Conservation (phyloP, 2,329 filamentous ascomycete genomes). For the Alternaria rosae region DNA sequence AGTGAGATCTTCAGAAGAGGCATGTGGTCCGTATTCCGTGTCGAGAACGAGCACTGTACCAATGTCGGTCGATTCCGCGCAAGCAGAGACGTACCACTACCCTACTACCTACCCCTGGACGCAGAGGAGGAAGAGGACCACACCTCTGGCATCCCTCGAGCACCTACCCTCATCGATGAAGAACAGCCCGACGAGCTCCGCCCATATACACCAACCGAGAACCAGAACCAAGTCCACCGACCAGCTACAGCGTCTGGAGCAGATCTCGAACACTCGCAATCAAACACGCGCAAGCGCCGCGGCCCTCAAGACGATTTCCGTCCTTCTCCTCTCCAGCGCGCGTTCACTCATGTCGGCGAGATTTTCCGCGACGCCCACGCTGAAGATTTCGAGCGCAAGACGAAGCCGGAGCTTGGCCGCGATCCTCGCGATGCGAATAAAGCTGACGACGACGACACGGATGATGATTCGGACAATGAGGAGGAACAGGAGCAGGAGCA, state of each 20-base stretch:
- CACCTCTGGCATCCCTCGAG: constrained; percentile 10
- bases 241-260: constrained; percentile 20
- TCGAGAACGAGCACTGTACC: constrained; percentile 96
- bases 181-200: constrained; percentile 32
- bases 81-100: constrained; percentile 83
- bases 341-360: constrained; percentile 64
- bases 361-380: constrained; percentile 86
- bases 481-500: not conserved
- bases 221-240: constrained; percentile 19
- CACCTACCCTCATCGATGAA: constrained; percentile 33
- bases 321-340: constrained; percentile 49
- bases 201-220: constrained; percentile 2
- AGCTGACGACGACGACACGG: constrained; percentile 38
- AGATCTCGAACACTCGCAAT: constrained; percentile 24
- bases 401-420: constrained; percentile 57
- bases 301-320: constrained; percentile 24
- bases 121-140: constrained; percentile 12
- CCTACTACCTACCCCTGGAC: constrained; percentile 66
- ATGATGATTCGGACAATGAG: constrained; percentile 22
- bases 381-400: constrained; percentile 89
- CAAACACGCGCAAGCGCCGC: constrained; percentile 29
- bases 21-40: constrained; percentile 90
- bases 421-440: constrained; percentile 38
- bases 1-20: constrained; percentile 84
- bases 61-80: constrained; percentile 85